Evolutionary conservation across 495 filamentous ascomycete genomes (phyloP).

Genomic region (Sordaria brevicollis): DNA sequence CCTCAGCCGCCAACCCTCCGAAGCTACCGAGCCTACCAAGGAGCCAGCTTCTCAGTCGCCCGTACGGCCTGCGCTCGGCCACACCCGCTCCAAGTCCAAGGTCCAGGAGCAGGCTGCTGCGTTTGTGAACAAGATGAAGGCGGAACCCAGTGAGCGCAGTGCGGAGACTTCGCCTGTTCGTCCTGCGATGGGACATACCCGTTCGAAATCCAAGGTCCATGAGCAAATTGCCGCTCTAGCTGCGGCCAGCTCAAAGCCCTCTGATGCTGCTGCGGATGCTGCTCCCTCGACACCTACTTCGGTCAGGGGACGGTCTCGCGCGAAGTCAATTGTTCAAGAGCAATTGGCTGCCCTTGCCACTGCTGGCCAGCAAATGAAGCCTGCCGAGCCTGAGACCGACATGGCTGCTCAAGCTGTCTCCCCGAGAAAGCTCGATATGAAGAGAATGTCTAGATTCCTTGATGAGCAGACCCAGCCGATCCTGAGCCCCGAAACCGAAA

Average conservation of each 20-base stretch:
- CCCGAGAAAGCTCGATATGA: slow-evolving; percentile 44
- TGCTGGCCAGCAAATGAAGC: not conserved
- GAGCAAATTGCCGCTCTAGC: slow-evolving; percentile 34
- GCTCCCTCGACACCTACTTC: not conserved
- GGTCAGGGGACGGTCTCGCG: not conserved
- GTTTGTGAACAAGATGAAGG: not conserved
- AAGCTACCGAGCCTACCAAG: not conserved
- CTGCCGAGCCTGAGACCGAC: slow-evolving; percentile 13
- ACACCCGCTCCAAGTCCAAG: not conserved
- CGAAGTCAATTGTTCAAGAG: slow-evolving; percentile 1
- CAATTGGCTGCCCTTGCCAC: not conserved
- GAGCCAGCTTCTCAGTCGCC: not conserved
- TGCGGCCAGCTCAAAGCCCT: slow-evolving; percentile 22
- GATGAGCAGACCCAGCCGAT: slow-evolving; percentile 20
- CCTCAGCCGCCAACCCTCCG: not conserved
- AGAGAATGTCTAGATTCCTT: slow-evolving; percentile 42
- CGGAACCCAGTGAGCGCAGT: not conserved
- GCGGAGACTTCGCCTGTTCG: not conserved
- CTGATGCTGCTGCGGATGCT: slow-evolving; percentile 22
- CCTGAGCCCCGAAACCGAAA: slow-evolving; percentile 16
- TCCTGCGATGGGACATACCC: slow-evolving; percentile 1
- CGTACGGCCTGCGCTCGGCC: not conserved
- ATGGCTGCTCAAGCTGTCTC: slow-evolving; percentile 30
- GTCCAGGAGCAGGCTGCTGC: not conserved
- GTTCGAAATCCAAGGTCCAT: slow-evolving; percentile 31